Base-by-base conservation (phyloP, 179 eudicot genomes). In the Patellifolia procumbens region DNA sequence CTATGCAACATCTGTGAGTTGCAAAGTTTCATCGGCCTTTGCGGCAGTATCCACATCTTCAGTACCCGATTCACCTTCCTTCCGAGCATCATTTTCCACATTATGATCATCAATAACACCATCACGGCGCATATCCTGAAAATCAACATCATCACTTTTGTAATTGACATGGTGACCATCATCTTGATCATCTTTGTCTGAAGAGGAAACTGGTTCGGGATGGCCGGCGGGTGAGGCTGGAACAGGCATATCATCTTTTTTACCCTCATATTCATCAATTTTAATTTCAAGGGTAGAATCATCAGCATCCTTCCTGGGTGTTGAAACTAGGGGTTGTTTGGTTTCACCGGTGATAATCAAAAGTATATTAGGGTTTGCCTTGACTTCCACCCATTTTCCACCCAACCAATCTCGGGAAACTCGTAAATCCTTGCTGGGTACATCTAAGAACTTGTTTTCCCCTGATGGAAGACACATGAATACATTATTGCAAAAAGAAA, bases 321-420 rank as follows among this genome's bases (percentile, higher is more conserved):
- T 70, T 42, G 84, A 73, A 49, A 87, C 74, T 67, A 76, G 53
- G 20, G 87, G 78, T 32, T 70, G 76, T 73, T 86, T 82, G 3
- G 81, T 61, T 26, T 83, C 89, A 19, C 74, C 64, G 51, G 78
- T 74, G 32, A 86, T 79, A 42, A 67, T 73, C 3, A 85, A 76
- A 29, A 87, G 82, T 68, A 96, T 83, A 69, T 88, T 80, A 3
- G 60, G 86, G 26, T 91, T 91, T 13, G 80, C 68, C 72, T 80
- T 86, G 20, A 96, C 77, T 76, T 90, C 92, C 29, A 91, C 83
- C 98, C 99, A 96, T 66, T 78, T 81, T 56, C 90, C 91, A 12
- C 87, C 92, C 61, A 83, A 73, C 98, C 99, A 96, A 80, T 96
- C 98, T 80, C 88, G 88, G 68, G 99, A 96, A 81, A 91, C 84